These are phyloP conservation scores for Dentipellis fragilis DNA, from an alignment of 768 basidiomycete species.

Conservation along the genomic window DNA sequence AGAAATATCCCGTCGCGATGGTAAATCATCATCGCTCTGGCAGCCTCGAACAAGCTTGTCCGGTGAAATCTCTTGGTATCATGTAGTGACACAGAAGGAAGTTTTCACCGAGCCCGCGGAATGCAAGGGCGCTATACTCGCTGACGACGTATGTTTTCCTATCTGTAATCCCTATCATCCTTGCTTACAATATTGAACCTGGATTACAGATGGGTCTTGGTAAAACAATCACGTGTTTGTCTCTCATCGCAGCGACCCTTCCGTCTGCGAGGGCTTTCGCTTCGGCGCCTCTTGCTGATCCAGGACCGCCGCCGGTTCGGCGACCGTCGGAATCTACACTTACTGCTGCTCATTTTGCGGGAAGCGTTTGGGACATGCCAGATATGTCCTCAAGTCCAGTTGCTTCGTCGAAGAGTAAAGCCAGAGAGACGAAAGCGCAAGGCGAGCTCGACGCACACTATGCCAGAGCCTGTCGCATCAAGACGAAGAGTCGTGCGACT, in stretches of 20 bases:
- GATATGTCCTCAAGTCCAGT: constrained; percentile 22
- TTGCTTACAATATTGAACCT: background rate
- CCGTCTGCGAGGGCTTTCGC: constrained; percentile 55
- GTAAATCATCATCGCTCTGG: constrained; percentile 66
- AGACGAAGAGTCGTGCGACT: constrained; percentile 78
- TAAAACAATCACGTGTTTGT: constrained; percentile 93
- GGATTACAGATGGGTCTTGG: constrained; percentile 84
- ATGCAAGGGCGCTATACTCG: constrained; percentile 83
- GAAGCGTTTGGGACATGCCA: constrained; percentile 84
- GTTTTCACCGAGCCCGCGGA: constrained; percentile 55
- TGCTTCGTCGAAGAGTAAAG: constrained; percentile 42
- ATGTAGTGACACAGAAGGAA: constrained; percentile 79
- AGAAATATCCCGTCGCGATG: constrained; percentile 46
- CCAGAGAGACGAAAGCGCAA: constrained; percentile 53
- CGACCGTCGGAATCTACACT: constrained; percentile 20
- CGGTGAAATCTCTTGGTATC: constrained; percentile 54
- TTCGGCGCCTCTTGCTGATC: constrained; percentile 36
- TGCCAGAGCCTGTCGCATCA: constrained; percentile 64
- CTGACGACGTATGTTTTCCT: constrained; percentile 76
- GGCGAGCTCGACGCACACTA: constrained; percentile 68
- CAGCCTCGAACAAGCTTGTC: constrained; percentile 45
- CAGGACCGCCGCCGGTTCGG: constrained; percentile 24
- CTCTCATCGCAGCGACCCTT: constrained; percentile 84
- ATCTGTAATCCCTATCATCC: background rate
- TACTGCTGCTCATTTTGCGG: constrained; percentile 53